These are phyloP conservation scores for Amphirosellinia nigrospora DNA, from an alignment of 495 filamentous ascomycete species.

Conservation along the genomic window DNA sequence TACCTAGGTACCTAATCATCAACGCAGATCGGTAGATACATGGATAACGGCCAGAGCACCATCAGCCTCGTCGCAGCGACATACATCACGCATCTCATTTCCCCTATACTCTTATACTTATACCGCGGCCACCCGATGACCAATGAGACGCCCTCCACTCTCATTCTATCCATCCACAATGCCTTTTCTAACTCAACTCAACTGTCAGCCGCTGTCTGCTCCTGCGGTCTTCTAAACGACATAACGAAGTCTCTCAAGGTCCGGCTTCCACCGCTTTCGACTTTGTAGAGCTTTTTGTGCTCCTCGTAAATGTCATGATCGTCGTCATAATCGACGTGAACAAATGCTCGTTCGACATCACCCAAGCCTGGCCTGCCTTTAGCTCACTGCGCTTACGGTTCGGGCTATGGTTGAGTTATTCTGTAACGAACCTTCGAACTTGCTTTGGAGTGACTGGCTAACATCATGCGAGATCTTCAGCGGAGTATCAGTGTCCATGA, in stretches of 20 bases:
- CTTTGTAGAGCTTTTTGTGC: slow-evolving; percentile 60
- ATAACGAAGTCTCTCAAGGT: slow-evolving; percentile 48
- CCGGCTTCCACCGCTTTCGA: slow-evolving; percentile 35
- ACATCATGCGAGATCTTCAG: slow-evolving; percentile 62
- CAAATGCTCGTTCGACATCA: slow-evolving; percentile 62
- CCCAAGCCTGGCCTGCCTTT: slow-evolving; percentile 39
- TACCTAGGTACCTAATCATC: not conserved
- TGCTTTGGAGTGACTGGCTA: slow-evolving; percentile 58
- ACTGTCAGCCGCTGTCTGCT: not conserved
- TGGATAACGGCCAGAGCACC: not conserved
- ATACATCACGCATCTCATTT: not conserved
- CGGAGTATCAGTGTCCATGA: slow-evolving; percentile 58
- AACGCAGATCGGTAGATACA: not conserved
- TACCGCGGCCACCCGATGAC: not conserved
- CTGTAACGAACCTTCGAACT: slow-evolving; percentile 52
- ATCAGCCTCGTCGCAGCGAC: not conserved
- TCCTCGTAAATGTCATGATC: slow-evolving; percentile 57
- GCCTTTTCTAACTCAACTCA: not conserved
- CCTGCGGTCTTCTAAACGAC: slow-evolving; percentile 31
- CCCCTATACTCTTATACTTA: not conserved
- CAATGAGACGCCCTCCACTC: not conserved
- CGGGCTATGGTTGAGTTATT: not conserved
- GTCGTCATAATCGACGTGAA: slow-evolving; percentile 62
- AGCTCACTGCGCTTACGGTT: slow-evolving; percentile 11
- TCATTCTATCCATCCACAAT: not conserved